Percentiles rank a stretch among this genome's conserved stretches.
Conservation (phyloP, 2,329 filamentous ascomycete species). For the Colletotrichum acutatum region DNA sequence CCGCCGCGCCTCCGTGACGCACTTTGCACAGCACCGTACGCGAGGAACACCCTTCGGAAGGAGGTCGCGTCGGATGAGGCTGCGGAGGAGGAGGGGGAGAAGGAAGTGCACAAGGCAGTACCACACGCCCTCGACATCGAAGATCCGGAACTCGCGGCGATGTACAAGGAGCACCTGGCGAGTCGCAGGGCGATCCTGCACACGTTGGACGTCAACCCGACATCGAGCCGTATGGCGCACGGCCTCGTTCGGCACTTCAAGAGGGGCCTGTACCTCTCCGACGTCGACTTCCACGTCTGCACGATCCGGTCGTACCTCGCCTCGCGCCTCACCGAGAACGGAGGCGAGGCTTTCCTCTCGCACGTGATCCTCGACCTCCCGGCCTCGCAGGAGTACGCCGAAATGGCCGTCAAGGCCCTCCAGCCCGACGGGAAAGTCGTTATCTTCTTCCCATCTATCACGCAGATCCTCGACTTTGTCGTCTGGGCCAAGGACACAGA, state of each 20-base stretch:
- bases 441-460: conserved; percentile 82
- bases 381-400: conserved; percentile 60
- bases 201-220: conserved; percentile 73
- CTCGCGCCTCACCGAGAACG: conserved; percentile 56
- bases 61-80: conserved; percentile 31
- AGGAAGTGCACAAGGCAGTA: conserved; percentile 13
- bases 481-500: conserved; percentile 61
- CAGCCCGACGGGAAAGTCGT: conserved; percentile 72
- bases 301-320: conserved; percentile 73
- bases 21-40: conserved; percentile 36
- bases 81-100: conserved; percentile 17
- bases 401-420: conserved; percentile 65
- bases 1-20: conserved; percentile 53
- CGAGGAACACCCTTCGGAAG: conserved; percentile 23
- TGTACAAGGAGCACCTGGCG: conserved; percentile 57
- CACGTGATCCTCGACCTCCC: conserved; percentile 82
- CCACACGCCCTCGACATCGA: conserved; percentile 38
- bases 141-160: conserved; percentile 38
- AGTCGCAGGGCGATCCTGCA: conserved; percentile 77
- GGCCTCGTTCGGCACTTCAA: conserved; percentile 74
- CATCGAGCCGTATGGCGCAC: conserved; percentile 73
- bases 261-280: conserved; percentile 74
- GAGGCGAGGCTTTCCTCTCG: conserved; percentile 70
- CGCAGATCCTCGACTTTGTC: conserved; percentile 77
- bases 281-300: conserved; percentile 80